Evolutionary conservation across 306 rosid species (phyloP).

Genomic region (Prunus fruticosa): DNA sequence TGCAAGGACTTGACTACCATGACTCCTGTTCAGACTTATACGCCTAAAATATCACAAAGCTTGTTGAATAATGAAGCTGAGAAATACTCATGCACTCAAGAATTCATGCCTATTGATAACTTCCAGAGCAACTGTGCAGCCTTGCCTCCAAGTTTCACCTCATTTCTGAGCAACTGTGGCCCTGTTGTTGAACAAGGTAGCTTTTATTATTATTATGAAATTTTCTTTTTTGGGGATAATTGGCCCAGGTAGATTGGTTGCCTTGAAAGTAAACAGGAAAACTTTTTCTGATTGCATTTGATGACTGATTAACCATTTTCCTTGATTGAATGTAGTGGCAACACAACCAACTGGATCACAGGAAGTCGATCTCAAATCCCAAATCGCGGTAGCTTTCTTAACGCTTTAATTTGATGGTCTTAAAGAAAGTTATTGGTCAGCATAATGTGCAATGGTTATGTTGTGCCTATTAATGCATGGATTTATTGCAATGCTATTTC

Average conservation of each 20-base stretch:
- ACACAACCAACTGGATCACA: constrained; percentile 36
- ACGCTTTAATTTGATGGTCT: background rate
- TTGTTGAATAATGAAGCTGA: constrained; percentile 27
- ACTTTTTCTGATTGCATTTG: constrained; percentile 17
- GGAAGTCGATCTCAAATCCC: constrained; percentile 63
- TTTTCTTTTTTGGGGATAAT: background rate
- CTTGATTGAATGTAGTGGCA: constrained; percentile 37
- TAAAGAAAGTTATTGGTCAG: constrained; percentile 3
- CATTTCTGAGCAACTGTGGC: constrained; percentile 57
- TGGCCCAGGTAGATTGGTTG: constrained; percentile 37
- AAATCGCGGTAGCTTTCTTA: constrained; percentile 54
- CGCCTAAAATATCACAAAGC: background rate
- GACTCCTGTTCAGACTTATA: background rate
- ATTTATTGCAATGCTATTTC: constrained; percentile 21
- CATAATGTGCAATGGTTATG: background rate
- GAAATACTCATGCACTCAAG: constrained; percentile 35
- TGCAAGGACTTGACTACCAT: background rate
- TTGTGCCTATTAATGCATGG: background rate
- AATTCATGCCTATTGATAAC: constrained; percentile 25
- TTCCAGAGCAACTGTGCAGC: constrained; percentile 44
- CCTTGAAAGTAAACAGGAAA: background rate
- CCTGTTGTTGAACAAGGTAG: constrained; percentile 51
- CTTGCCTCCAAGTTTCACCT: constrained; percentile 86
- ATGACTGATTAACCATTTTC: constrained; percentile 22
- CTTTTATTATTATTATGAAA: background rate